Evolutionary conservation across 2,329 filamentous ascomycete species (phyloP), one percentile per base, ranked within the genome.

Genomic region (Diaporthe sp.): DNA sequence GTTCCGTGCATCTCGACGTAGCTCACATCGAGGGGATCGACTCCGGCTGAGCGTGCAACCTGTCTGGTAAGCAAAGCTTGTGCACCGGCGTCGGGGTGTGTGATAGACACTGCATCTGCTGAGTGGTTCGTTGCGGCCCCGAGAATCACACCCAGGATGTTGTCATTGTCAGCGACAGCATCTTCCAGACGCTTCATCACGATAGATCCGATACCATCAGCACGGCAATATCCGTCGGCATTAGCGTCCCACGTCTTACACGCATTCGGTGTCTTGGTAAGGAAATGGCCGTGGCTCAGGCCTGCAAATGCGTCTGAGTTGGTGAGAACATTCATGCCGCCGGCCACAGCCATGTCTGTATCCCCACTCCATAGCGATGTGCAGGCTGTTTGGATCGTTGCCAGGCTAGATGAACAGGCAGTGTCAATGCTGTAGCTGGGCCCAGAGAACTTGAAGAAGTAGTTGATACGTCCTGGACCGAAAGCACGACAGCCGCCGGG

Each of bases 101-200:
- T 95, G 75, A 95, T 95, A 0, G 92, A 94, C 1, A 90, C 87
- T 10, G 92, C 88, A 77, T 94, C 89, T 1, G 91, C 91, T 0
- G 91, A 94, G 79, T 95, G 93, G 80, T 95, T 95, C 55, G 92
- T 94, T 0, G 86, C 88, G 0, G 91, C 88, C 1, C 87, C 90
- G 0, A 90, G 83, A 69, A 94, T 91, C 76, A 92, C 89, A 30
- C 88, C 92, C 4, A 93, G 84, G 27, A 85, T 93, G 88, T 65
- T 90, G 89, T 94, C 92, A 63, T 92, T 91, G 79, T 94, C 92
- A 0, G 79, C 80, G 1, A 78, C 12, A 0, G 82, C 82, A 79
- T 88, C 87, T 9, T 86, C 83, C 0, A 90, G 81, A 0, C 85
- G 80, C 78, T 90, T 91, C 8, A 91, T 75, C 0, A 90, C 81